These are phyloP conservation scores for Wickerhamomyces kurtzmanii DNA, from an alignment of 805 yeast species.

Conservation along the genomic window DNA sequence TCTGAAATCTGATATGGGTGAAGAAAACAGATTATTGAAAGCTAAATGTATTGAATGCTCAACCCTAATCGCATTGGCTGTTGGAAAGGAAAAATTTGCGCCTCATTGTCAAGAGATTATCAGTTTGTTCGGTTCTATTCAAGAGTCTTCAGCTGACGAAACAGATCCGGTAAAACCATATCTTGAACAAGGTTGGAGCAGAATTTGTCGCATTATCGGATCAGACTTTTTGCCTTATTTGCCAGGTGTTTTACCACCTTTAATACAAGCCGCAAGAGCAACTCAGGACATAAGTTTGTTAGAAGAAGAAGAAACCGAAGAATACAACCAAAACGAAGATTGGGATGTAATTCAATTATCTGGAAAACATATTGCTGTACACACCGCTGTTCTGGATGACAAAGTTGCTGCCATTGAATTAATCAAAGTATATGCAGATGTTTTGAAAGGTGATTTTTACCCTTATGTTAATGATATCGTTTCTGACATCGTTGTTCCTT, in stretches of 20 bases:
- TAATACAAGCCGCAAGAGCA: constrained; percentile 77
- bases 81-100: constrained; percentile 81
- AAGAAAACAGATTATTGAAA: constrained; percentile 67
- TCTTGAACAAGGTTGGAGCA: constrained; percentile 92
- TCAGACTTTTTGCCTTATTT: constrained; percentile 77
- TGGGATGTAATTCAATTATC: constrained; percentile 91
- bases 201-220: constrained; percentile 82
- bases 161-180: constrained; percentile 87
- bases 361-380: constrained; percentile 91
- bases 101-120: constrained; percentile 70
- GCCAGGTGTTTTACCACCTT: constrained; percentile 82
- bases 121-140: constrained; percentile 62
- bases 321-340: constrained; percentile 74
- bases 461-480: constrained; percentile 77
- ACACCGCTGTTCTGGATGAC: constrained; percentile 90
- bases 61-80: constrained; percentile 88
- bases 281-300: constrained; percentile 82
- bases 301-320: constrained; percentile 84
- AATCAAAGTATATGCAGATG: constrained; percentile 74
- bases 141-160: constrained; percentile 41
- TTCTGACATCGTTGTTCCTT: constrained; percentile 74
- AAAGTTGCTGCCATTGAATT: constrained; percentile 89
- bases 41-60: constrained; percentile 96
- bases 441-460: constrained; percentile 71
- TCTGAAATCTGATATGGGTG: constrained; percentile 66